phyloP scores from a whole-genome alignment of 1,284 basidiomycete species.

The Apiotrichum gamsii region DNA sequence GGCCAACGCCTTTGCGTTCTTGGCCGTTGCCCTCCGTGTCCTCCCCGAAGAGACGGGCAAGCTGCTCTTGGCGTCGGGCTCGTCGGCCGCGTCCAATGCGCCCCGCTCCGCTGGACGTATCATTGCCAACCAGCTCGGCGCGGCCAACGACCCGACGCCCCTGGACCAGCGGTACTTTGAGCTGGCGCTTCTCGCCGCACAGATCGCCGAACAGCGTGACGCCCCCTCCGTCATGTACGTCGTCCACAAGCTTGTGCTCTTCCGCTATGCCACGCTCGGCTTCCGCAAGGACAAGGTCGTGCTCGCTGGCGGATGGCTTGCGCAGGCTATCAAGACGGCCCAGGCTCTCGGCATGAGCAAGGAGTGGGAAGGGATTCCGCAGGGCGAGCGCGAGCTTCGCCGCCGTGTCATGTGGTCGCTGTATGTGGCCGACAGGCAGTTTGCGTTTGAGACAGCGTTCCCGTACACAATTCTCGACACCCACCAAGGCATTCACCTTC shows the following conservation, averaged over 20 bases:
- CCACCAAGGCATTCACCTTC: constrained; percentile 37
- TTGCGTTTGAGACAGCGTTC: constrained; percentile 37
- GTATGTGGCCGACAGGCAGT: constrained; percentile 38
- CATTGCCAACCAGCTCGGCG: constrained; percentile 16
- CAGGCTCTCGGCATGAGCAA: constrained; percentile 40
- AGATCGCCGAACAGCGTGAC: constrained; percentile 36
- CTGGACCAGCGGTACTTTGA: constrained; percentile 43
- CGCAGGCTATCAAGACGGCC: constrained; percentile 40
- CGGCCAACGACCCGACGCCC: constrained; percentile 27
- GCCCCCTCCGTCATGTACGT: constrained; percentile 39
- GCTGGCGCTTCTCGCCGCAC: constrained; percentile 30
- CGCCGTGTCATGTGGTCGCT: constrained; percentile 42
- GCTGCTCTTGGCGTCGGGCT: constrained; percentile 31
- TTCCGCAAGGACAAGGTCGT: constrained; percentile 25
- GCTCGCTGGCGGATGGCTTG: constrained; percentile 31
- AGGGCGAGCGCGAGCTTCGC: constrained; percentile 38
- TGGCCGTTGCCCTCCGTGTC: constrained; percentile 33
- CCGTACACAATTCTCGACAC: constrained; percentile 42
- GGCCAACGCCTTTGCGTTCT: constrained; percentile 36
- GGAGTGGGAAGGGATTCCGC: constrained; percentile 39
- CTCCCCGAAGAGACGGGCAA: constrained; percentile 40
- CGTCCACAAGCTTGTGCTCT: constrained; percentile 38
- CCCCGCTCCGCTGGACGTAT: constrained; percentile 19
- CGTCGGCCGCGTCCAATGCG: constrained; percentile 8
- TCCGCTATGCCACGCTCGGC: constrained; percentile 33